phyloP scores from a whole-genome alignment of 2,329 filamentous ascomycete species.

The Cladobotryum protrusum region DNA sequence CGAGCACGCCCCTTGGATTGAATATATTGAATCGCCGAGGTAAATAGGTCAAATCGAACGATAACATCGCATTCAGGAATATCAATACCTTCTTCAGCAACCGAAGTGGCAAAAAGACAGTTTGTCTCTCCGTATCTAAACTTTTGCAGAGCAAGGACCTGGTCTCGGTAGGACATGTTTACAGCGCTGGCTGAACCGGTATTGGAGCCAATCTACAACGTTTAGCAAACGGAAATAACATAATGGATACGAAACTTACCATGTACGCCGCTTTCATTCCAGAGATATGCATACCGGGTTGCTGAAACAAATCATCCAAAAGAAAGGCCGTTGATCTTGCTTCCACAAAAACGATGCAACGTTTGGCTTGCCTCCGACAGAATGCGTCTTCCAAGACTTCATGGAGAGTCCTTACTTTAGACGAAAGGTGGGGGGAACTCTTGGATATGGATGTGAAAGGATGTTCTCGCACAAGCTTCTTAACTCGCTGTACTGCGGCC shows the following conservation, averaged over 20 bases:
- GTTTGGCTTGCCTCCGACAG: constrained; percentile 41
- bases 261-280: constrained; percentile 58
- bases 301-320: constrained; percentile 60
- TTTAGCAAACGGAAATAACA: neutral
- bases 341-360: constrained; percentile 83
- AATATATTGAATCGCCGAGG: constrained; percentile 88
- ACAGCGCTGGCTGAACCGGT: constrained; percentile 41
- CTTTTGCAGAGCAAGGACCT: constrained; percentile 64
- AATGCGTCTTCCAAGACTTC: constrained; percentile 59
- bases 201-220: constrained; percentile 24
- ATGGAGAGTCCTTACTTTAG: constrained; percentile 63
- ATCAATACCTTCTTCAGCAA: constrained; percentile 63
- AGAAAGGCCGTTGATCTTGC: constrained; percentile 70
- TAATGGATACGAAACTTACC: constrained; percentile 34
- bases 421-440: constrained; percentile 46
- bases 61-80: constrained; percentile 62
- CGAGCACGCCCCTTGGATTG: constrained; percentile 87
- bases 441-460: constrained; percentile 31
- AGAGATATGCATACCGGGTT: constrained; percentile 46
- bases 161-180: constrained; percentile 63
- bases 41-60: constrained; percentile 77
- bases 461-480: constrained; percentile 48
- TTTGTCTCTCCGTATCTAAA: constrained; percentile 55
- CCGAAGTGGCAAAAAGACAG: constrained; percentile 60
- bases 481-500: constrained; percentile 52